Percentiles rank a stretch among this genome's conserved stretches.
Evolutionary conservation across 768 basidiomycete genomes (phyloP).

Genomic region (Russula sp.): DNA sequence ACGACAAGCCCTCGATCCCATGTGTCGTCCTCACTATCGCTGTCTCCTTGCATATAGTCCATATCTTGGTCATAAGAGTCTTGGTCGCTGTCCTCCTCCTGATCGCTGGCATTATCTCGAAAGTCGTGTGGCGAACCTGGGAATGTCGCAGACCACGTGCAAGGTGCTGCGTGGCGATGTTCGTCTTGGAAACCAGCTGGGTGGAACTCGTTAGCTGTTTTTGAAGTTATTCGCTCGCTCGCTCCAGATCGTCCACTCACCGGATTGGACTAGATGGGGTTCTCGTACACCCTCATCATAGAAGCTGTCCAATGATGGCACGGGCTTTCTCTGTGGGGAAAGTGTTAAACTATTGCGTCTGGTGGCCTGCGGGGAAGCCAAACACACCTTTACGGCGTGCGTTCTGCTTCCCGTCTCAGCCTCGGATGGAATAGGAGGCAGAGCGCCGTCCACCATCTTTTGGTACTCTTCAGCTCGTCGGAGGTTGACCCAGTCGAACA

Average conservation of each 20-base stretch:
- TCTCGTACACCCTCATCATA: slow-evolving; percentile 3
- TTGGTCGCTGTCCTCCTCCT: slow-evolving; percentile 18
- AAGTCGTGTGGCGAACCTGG: slow-evolving; percentile 13
- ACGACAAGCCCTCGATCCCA: slow-evolving; percentile 15
- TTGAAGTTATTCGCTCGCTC: background rate
- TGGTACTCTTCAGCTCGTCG: slow-evolving; percentile 8
- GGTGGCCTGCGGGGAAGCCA: background rate
- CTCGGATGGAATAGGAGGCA: slow-evolving; percentile 10
- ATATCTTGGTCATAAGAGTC: slow-evolving; percentile 17
- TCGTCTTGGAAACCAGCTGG: slow-evolving; percentile 9
- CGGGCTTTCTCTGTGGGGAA: slow-evolving; percentile 15
- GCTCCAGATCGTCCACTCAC: slow-evolving; percentile 10
- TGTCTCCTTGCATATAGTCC: slow-evolving; percentile 14
- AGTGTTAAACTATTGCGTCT: background rate
- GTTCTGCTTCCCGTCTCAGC: slow-evolving; percentile 3
- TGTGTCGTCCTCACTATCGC: slow-evolving; percentile 14
- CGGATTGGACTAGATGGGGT: slow-evolving; percentile 1
- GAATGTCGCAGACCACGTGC: slow-evolving; percentile 15
- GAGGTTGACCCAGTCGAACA: slow-evolving; percentile 18
- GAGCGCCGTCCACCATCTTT: slow-evolving; percentile 10
- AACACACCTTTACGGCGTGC: slow-evolving; percentile 16
- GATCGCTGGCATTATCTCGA: slow-evolving; percentile 14
- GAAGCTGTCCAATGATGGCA: slow-evolving; percentile 15
- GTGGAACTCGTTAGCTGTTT: slow-evolving; percentile 7
- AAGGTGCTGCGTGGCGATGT: slow-evolving; percentile 1